Evolutionary conservation across 768 basidiomycete genomes (phyloP), one percentile per base, ranked within the genome.

Genomic region (Mycena chlorophos): DNA sequence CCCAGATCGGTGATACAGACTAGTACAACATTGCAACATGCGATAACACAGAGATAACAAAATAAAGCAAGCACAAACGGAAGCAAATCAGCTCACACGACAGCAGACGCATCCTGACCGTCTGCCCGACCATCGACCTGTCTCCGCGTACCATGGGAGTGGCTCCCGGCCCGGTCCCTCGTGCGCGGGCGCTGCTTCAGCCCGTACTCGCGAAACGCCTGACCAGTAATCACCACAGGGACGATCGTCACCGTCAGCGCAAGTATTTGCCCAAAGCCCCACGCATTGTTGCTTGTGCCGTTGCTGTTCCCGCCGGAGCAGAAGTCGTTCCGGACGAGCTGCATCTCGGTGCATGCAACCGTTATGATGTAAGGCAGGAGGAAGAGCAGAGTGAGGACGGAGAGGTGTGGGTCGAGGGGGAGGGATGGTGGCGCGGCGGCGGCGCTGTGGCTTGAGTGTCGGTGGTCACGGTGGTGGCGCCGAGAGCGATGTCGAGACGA

Each of bases 191-290:
- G 55, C 48, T 62, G 60, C 20, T 30, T 55, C 50, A 20, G 50
- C 2, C 60, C 53, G 34, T 62, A 51, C 42, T 54, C 55, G 26
- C 54, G 40, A 29, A 58, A 62, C 29, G 60, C 60, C 13, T 49
- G 20, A 10, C 52, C 10, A 22, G 60, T 58, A 12, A 53, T 52
- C 31, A 53, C 30, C 1, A 62, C 40, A 13, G 60, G 60, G 28
- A 62, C 54, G 37, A 62, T 58, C 1, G 56, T 62, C 19, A 62
- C 56, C 13, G 25, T 13, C 2, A 19, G 49, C 19, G 31, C n/a
- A 13, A 40, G 45, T 3, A 69, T 67, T 64, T 69, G 68, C 13
- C 68, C 68, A 29, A 69, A 69, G 13, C 65, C 65, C 67, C 67
- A 69, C 23, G 57, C 50, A 16, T 49, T 38, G 23, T n/a, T n/a